These are phyloP conservation scores for Beauveria asiatica DNA, from an alignment of 2,329 filamentous ascomycete species.

Conservation along the genomic window DNA sequence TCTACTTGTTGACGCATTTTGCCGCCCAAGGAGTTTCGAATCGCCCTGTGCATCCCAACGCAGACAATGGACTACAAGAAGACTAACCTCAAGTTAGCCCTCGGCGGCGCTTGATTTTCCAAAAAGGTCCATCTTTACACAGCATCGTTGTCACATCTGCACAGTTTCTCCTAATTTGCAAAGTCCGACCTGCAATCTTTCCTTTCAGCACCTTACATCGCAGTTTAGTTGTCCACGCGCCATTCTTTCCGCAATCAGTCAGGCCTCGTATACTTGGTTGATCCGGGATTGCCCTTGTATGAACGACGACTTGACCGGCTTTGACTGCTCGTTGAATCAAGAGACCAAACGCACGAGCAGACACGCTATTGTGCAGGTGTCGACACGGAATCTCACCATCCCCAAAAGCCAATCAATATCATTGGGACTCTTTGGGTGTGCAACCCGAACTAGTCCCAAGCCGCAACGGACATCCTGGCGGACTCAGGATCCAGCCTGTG, in stretches of 20 bases:
- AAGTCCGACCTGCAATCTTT: not conserved
- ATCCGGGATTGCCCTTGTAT: not conserved
- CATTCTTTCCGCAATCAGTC: too few relatives aligned
- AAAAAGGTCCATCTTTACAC: not conserved
- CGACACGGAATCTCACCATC: not conserved
- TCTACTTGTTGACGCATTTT: not conserved
- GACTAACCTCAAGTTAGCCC: not conserved
- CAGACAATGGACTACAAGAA: not conserved
- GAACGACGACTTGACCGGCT: not conserved
- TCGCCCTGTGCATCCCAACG: not conserved
- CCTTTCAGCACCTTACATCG: not conserved
- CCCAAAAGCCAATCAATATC: not conserved
- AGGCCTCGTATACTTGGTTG: too few relatives aligned
- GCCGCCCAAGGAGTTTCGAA: not conserved
- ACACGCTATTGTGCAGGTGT: not conserved
- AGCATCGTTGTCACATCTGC: not conserved
- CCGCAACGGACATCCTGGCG: conserved; percentile 25
- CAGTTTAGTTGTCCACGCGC: not conserved
- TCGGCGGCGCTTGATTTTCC: not conserved
- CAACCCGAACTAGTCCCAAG: conserved; percentile 25
- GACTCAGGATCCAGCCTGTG: conserved; percentile 24
- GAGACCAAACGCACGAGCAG: not conserved
- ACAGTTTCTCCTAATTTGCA: not conserved
- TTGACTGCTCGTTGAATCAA: not conserved
- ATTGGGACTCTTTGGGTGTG: conserved; percentile 28